These are phyloP conservation scores for Penicillium sumatraense DNA, from an alignment of 2,329 filamentous ascomycete genomes.

Conservation along the genomic window DNA sequence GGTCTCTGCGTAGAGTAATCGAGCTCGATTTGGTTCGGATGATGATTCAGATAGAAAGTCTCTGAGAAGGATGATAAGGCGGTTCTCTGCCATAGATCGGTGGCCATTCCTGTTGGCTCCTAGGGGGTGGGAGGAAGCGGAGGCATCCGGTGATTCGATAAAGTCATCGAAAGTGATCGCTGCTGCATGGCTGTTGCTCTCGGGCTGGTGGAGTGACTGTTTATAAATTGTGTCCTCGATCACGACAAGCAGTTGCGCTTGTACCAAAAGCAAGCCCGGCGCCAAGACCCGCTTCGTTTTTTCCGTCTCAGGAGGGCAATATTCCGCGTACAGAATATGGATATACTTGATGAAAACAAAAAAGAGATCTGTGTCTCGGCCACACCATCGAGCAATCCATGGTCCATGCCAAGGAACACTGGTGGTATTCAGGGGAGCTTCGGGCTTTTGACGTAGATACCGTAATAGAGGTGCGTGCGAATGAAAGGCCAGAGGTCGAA, in stretches of 20 bases:
- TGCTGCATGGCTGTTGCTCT: conserved; percentile 52
- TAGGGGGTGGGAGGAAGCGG: conserved; percentile 65
- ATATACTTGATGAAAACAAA: conserved; percentile 92
- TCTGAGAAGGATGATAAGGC: conserved; percentile 78
- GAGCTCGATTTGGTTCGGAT: conserved; percentile 57
- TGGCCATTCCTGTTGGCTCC: conserved; percentile 69
- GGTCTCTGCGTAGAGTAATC: conserved; percentile 74
- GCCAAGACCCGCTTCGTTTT: conserved; percentile 65
- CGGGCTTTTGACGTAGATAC: conserved; percentile 67
- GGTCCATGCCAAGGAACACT: conserved; percentile 83
- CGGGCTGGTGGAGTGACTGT: conserved; percentile 56
- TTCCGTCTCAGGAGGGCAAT: conserved; percentile 62
- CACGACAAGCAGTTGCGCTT: conserved; percentile 78
- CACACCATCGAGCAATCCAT: conserved; percentile 85
- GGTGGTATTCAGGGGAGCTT: conserved; percentile 69
- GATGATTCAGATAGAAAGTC: conserved; percentile 73
- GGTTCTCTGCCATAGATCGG: conserved; percentile 85
- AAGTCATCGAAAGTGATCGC: conserved; percentile 70
- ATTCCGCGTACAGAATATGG: conserved; percentile 76
- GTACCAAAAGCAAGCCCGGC: conserved; percentile 78
- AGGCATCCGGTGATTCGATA: conserved; percentile 68
- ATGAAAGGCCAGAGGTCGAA: conserved; percentile 65
- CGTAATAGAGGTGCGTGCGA: conserved; percentile 65
- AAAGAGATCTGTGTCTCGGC: conserved; percentile 84
- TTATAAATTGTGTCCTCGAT: conserved; percentile 84